phyloP scores from a whole-genome alignment of 1,139 yeast species.

The Yamadazyma songkhlaensis region DNA sequence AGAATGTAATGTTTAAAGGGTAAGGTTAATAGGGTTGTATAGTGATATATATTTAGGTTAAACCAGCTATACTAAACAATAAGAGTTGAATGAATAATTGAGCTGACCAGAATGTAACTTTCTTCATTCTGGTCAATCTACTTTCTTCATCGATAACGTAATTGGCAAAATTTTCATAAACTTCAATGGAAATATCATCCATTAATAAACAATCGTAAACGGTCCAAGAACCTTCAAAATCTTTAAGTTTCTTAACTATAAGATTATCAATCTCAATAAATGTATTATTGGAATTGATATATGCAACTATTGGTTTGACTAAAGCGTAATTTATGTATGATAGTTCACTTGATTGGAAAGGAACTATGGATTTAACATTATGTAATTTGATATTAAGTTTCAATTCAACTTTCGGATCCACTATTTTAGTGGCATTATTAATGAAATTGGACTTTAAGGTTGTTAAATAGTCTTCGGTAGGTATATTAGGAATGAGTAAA shows the following conservation, averaged over 20 bases:
- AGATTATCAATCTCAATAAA: constrained; percentile 85
- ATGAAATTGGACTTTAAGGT: constrained; percentile 5
- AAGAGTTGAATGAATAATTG: constrained; percentile 81
- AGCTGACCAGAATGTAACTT: constrained; percentile 91
- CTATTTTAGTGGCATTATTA: not conserved
- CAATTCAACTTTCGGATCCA: constrained; percentile 34
- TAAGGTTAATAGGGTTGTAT: not conserved
- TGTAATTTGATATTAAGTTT: constrained; percentile 76
- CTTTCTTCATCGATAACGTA: constrained; percentile 88
- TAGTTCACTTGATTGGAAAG: constrained; percentile 78
- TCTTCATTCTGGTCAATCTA: constrained; percentile 65
- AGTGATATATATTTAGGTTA: constrained; percentile 4
- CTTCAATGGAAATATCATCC: constrained; percentile 89
- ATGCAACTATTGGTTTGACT: constrained; percentile 91
- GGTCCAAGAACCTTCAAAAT: constrained; percentile 97
- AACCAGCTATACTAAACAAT: constrained; percentile 69
- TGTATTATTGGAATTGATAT: constrained; percentile 85
- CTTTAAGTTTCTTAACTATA: constrained; percentile 73
- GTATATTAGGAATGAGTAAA: constrained; percentile 71
- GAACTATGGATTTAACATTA: constrained; percentile 85
- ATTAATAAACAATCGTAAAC: constrained; percentile 84
- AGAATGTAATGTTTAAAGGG: constrained; percentile 22
- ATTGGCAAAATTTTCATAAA: constrained; percentile 84
- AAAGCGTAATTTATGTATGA: constrained; percentile 89
- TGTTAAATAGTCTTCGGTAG: constrained; percentile 23